These are phyloP conservation scores for Rehmannia glutinosa DNA, from an alignment of 257 asterid species.

Conservation along the genomic window DNA sequence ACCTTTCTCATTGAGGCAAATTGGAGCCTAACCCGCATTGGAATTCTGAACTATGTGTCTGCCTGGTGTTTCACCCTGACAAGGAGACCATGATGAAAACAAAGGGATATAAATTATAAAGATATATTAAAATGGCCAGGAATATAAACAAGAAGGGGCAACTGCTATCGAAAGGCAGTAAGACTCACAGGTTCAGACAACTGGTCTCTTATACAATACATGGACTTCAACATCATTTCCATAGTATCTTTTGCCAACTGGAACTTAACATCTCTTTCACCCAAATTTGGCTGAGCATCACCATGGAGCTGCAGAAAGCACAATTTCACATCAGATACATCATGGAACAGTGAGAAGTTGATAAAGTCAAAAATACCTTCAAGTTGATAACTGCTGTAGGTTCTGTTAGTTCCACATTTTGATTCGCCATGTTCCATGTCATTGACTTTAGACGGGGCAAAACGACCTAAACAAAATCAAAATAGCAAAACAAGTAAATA, in stretches of 20 bases:
- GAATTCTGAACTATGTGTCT: slow-evolving; percentile 7
- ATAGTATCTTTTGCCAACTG: slow-evolving; percentile 52
- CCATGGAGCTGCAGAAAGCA: slow-evolving; percentile 34
- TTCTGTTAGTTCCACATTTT: slow-evolving; percentile 24
- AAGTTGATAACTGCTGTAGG: slow-evolving; percentile 41
- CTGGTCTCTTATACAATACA: slow-evolving; percentile 41
- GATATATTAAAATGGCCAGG: too few species aligned
- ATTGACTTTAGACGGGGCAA: slow-evolving; percentile 38
- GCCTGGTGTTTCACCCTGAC: slow-evolving; percentile 34
- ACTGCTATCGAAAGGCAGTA: not conserved
- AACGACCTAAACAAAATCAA: slow-evolving; percentile 24
- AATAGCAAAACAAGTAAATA: not conserved
- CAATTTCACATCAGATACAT: slow-evolving; percentile 4
- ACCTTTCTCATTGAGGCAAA: slow-evolving; percentile 10
- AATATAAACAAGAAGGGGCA: not conserved
- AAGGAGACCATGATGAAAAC: slow-evolving; percentile 1
- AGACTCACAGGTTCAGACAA: slow-evolving; percentile 38
- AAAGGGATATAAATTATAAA: not conserved
- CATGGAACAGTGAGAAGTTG: not conserved
- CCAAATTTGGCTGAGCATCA: slow-evolving; percentile 30
- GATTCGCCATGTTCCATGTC: slow-evolving; percentile 44
- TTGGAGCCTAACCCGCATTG: slow-evolving; percentile 17
- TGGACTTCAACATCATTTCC: slow-evolving; percentile 62
- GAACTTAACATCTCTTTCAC: slow-evolving; percentile 38
- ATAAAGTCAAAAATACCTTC: slow-evolving; percentile 24